Conservation (phyloP, 2,329 filamentous ascomycete genomes). For the Tolypocladium album region DNA sequence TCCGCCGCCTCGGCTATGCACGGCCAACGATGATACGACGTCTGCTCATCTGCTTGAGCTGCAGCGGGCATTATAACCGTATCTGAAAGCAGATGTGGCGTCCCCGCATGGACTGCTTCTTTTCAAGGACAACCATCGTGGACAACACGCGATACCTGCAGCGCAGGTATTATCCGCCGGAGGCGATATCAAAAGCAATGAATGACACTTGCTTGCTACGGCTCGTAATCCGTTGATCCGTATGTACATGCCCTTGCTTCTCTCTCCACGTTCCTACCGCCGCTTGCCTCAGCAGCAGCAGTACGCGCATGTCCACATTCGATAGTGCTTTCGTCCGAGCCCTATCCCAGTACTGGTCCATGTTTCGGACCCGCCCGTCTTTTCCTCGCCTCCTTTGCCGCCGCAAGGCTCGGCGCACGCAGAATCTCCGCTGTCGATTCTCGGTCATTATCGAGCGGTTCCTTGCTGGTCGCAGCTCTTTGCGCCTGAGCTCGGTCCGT, state of each 20-base stretch:
- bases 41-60: neutral
- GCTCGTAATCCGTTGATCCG: neutral
- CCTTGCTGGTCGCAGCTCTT: neutral
- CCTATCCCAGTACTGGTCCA: neutral
- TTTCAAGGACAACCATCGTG: neutral
- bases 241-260: neutral
- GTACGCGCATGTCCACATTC: neutral
- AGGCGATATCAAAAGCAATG: neutral
- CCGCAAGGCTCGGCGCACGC: constrained; percentile 2
- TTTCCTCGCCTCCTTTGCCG: neutral
- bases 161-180: neutral
- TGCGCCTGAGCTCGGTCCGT: neutral
- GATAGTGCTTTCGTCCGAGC: neutral
- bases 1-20: constrained; percentile 28
- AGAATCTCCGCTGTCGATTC: constrained; percentile 6
- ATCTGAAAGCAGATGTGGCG: constrained; percentile 4
- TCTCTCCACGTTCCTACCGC: neutral
- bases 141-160: neutral
- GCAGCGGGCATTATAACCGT: neutral
- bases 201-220: neutral
- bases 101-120: neutral
- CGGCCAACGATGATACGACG: neutral
- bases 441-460: neutral
- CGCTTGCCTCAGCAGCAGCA: neutral
- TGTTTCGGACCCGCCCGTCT: neutral